A percentile compares a stretch with the other conserved stretches of the same genome.
Conservation (phyloP, 352 stramenopile species). For the Globisporangium heterothallicum region DNA sequence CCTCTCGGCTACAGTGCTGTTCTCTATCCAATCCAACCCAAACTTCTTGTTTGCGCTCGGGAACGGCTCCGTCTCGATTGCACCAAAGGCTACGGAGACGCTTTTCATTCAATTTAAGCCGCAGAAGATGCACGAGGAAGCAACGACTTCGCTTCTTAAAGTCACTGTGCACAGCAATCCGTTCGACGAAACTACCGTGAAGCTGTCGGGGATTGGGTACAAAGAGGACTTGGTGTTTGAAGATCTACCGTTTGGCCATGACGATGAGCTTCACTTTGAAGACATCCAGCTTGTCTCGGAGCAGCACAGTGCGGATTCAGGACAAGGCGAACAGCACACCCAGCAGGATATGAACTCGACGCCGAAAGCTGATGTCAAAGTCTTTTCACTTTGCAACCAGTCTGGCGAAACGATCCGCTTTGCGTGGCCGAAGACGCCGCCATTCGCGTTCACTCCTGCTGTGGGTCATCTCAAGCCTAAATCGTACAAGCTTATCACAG, state of each 20-base stretch:
- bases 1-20: conserved; percentile 87
- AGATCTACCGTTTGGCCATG: conserved; percentile 64
- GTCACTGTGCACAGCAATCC: conserved; percentile 89
- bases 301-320: background rate
- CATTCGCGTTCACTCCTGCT: conserved; percentile 69
- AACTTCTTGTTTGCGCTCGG: conserved; percentile 70
- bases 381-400: conserved; percentile 79
- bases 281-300: conserved; percentile 62
- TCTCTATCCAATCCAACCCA: conserved; percentile 75
- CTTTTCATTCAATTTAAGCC: conserved; percentile 83
- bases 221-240: conserved; percentile 85
- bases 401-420: conserved; percentile 61
- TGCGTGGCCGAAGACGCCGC: conserved; percentile 43
- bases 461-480: conserved; percentile 65
- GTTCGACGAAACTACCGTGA: conserved; percentile 84
- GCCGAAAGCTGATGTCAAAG: conserved; percentile 34
- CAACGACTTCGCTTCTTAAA: conserved; percentile 45
- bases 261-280: conserved; percentile 85
- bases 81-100: conserved; percentile 53
- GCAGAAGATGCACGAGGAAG: conserved; percentile 64
- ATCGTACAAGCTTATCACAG: conserved; percentile 64
- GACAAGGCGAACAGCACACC: background rate
- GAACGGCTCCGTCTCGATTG: conserved; percentile 72
- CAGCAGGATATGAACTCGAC: background rate
- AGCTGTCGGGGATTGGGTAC: conserved; percentile 69